phyloP scores from a whole-genome alignment of 352 stramenopile genomes.

The Pythium aquatile region DNA sequence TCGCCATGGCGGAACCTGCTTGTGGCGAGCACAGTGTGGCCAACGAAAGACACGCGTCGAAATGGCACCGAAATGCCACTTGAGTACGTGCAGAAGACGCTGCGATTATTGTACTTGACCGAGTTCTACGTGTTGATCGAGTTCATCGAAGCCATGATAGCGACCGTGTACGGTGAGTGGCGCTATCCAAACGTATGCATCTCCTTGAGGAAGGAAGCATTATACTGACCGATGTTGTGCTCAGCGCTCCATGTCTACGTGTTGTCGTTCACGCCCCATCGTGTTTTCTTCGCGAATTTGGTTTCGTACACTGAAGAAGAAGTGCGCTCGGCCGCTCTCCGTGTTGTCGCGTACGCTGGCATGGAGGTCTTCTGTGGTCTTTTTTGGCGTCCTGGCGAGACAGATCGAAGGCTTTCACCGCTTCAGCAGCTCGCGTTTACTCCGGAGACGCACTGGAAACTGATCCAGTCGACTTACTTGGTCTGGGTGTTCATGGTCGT shows the following conservation, averaged over 20 bases:
- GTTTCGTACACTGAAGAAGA: no score
- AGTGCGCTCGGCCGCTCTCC: no score
- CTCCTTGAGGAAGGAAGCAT: no score
- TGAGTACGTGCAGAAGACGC: slow-evolving; percentile 21
- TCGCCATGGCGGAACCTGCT: no score
- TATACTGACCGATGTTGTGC: no score
- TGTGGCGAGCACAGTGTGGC: no score
- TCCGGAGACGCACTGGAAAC: neutral
- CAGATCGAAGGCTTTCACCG: neutral
- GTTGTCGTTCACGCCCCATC: neutral
- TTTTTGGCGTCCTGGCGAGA: neutral
- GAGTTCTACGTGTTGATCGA: slow-evolving; percentile 36
- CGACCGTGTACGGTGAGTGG: slow-evolving; percentile 30
- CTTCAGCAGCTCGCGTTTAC: slow-evolving; percentile 1
- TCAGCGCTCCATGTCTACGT: neutral
- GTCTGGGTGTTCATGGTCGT: no score
- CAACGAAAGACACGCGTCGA: no score
- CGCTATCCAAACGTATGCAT: neutral
- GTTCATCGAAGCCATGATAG: slow-evolving; percentile 34
- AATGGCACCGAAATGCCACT: neutral
- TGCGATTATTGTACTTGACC: slow-evolving; percentile 31
- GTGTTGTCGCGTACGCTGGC: neutral
- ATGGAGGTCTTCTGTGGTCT: slow-evolving; percentile 1
- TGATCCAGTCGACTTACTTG: neutral
- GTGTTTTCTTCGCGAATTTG: neutral